Conservation (phyloP, 2,329 filamentous ascomycete genomes). For the Hypoxylon sp. region DNA sequence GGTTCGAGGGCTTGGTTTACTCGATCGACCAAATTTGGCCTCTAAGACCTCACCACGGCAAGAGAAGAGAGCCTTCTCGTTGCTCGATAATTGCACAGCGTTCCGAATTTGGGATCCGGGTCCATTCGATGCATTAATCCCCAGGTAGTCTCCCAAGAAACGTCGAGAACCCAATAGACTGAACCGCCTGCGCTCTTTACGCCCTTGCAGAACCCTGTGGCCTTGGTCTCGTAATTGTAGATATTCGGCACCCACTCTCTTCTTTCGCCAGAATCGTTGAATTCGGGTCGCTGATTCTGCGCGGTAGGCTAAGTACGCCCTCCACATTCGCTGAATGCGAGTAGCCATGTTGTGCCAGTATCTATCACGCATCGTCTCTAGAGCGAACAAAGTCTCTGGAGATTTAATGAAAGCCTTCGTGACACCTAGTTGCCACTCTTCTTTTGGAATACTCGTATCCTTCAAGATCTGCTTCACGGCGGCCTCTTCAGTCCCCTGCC, state of each 20-base stretch:
- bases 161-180: slow-evolving; percentile 91
- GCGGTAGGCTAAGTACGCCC: slow-evolving; percentile 93
- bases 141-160: slow-evolving; percentile 95
- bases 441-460: slow-evolving; percentile 93
- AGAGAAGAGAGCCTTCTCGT: slow-evolving; percentile 87
- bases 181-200: slow-evolving; percentile 92
- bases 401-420: slow-evolving; percentile 99
- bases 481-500: slow-evolving; percentile 88
- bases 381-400: slow-evolving; percentile 93
- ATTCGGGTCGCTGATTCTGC: slow-evolving; percentile 94
- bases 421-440: slow-evolving; percentile 97
- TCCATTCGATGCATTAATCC: slow-evolving; percentile 84
- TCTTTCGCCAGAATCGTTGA: slow-evolving; percentile 95
- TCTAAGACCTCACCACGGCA: slow-evolving; percentile 91
- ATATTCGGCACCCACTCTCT: slow-evolving; percentile 90
- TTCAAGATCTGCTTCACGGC: slow-evolving; percentile 94
- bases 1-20: slow-evolving; percentile 89
- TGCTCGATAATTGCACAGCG: slow-evolving; percentile 77
- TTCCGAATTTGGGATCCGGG: slow-evolving; percentile 85
- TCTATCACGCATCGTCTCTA: slow-evolving; percentile 96
- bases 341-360: slow-evolving; percentile 99
- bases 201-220: slow-evolving; percentile 82
- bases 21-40: slow-evolving; percentile 95
- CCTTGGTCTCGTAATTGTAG: slow-evolving; percentile 90
- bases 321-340: slow-evolving; percentile 96